These are phyloP conservation scores for Leishmania tarentolae DNA, from an alignment of 208 protist genomes.

Conservation along the genomic window DNA sequence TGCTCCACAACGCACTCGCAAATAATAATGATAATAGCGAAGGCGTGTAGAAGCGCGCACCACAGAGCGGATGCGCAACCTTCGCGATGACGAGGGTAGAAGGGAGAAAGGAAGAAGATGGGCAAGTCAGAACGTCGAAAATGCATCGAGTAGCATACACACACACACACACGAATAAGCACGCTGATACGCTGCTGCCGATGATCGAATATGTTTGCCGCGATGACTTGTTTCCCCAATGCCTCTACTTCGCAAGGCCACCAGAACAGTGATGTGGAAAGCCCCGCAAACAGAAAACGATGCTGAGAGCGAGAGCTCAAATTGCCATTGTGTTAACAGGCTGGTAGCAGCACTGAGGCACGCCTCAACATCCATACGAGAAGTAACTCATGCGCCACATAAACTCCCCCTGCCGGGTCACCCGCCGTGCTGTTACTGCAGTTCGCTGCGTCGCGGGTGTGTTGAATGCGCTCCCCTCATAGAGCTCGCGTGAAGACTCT, in stretches of 20 bases:
- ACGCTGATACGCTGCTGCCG: not conserved
- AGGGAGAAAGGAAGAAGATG: not conserved
- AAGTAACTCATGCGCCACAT: not conserved
- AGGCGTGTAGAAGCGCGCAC: not conserved
- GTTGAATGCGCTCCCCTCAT: not conserved
- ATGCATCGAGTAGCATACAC: not conserved
- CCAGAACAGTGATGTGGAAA: not conserved
- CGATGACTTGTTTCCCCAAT: not conserved
- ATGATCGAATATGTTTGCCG: not conserved
- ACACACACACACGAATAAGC: not conserved
- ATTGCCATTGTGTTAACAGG: not conserved
- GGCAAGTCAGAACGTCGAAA: not conserved
- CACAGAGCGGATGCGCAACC: not conserved
- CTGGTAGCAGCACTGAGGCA: not conserved
- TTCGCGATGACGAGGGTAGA: not conserved
- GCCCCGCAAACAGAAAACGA: not conserved
- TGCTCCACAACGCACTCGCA: not conserved
- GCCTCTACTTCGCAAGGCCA: not conserved
- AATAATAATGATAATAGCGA: not conserved
- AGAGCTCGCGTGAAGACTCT: slow-evolving; percentile 11
- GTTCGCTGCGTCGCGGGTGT: not conserved
- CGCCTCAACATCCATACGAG: not conserved
- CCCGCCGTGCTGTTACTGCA: not conserved
- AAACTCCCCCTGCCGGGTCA: not conserved
- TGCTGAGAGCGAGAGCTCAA: not conserved